Evolutionary conservation across 257 asterid genomes (phyloP).

Genomic region (Petunia secreta): DNA sequence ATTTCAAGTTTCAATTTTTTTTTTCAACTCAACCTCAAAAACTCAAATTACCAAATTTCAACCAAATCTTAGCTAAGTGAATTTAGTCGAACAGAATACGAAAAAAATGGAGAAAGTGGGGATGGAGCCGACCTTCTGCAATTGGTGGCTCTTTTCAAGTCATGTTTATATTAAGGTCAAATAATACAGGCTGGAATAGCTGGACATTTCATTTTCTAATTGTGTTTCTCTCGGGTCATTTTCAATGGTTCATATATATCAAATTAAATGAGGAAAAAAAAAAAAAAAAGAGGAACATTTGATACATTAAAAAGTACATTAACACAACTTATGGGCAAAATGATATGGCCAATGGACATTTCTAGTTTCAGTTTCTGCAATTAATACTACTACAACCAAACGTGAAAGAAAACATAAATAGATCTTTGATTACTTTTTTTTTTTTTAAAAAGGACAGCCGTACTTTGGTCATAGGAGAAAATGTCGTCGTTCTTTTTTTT

Average conservation of each 20-base stretch:
- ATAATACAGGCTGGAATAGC: conserved; percentile 23
- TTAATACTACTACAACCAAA: background rate
- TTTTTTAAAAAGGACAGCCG: no score
- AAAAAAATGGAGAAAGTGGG: no score
- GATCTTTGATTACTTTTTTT: background rate
- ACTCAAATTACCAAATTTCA: no score
- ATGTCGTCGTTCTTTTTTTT: no score
- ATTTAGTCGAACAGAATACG: no score
- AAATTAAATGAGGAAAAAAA: background rate
- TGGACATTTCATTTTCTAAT: background rate
- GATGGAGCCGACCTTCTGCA: background rate
- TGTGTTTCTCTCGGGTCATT: conserved; percentile 10
- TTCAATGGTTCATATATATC: background rate
- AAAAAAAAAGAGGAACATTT: background rate
- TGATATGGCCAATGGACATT: conserved; percentile 17
- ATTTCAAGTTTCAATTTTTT: no score
- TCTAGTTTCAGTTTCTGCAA: background rate
- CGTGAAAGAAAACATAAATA: conserved; percentile 13
- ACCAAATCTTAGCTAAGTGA: no score
- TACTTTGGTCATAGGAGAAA: no score
- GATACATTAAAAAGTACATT: background rate
- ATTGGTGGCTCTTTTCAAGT: background rate
- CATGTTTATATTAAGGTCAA: background rate
- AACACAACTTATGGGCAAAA: background rate
- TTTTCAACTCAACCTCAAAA: no score